Conservation (phyloP, 2,329 filamentous ascomycete genomes). For the Fusarium sororula region DNA sequence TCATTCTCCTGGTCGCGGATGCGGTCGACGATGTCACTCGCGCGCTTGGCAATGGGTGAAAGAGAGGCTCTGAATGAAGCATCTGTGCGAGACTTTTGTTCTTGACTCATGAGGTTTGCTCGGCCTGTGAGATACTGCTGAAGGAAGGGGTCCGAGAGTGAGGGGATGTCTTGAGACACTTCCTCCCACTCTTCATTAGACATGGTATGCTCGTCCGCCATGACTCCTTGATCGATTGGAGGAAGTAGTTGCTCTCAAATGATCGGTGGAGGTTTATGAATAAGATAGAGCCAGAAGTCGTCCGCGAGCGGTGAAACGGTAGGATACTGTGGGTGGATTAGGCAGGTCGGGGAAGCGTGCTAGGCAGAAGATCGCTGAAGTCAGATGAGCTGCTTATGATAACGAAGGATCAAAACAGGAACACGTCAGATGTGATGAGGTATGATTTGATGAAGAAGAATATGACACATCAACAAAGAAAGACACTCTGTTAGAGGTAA, state of each 20-base stretch:
- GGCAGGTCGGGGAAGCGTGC: conserved; percentile 29
- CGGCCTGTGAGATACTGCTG: conserved; percentile 83
- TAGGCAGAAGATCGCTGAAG: conserved; percentile 13
- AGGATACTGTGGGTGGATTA: conserved; percentile 25
- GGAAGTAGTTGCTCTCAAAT: not conserved
- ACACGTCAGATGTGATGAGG: not conserved
- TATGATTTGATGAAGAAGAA: not conserved
- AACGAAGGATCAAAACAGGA: not conserved
- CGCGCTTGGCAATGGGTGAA: conserved; percentile 80
- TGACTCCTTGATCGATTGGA: conserved; percentile 17
- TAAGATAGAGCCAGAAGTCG: not conserved
- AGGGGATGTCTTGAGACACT: conserved; percentile 64
- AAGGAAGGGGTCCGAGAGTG: conserved; percentile 76
- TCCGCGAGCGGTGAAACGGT: conserved; percentile 7
- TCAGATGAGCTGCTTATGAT: conserved; percentile 1
- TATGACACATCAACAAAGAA: not conserved
- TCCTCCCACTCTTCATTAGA: conserved; percentile 69
- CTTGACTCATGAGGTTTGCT: conserved; percentile 78
- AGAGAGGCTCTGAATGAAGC: conserved; percentile 75
- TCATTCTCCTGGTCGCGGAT: conserved; percentile 82
- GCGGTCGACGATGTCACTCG: conserved; percentile 80
- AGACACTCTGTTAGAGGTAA: not conserved
- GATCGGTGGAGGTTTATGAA: not conserved
- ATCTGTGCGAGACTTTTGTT: conserved; percentile 84
- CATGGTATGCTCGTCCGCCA: conserved; percentile 48